Evolutionary conservation across 768 basidiomycete genomes (phyloP), one percentile per base, ranked within the genome.

Genomic region (Paxillus ammoniavirescens): DNA sequence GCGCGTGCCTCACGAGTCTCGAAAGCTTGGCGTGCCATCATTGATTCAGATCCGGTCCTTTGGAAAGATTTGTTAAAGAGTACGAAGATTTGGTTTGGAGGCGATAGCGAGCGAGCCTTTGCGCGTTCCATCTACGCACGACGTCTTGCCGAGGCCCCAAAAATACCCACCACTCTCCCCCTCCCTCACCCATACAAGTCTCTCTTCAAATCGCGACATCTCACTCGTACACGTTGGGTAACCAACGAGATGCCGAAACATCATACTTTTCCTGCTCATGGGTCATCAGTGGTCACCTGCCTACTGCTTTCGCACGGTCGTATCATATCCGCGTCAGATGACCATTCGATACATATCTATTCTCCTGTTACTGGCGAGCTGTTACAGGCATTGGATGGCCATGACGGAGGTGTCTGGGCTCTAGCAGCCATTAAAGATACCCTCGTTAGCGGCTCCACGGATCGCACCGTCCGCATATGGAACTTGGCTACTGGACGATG

Each of bases 391-490:
- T 78, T 98, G 41, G 80, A 89, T 53, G 96, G 95, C 3, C 95
- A 98, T 62, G 91, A 93, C 61, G 95, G 95, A 47, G 95, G 95
- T 15, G 93, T 98, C 1, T 98, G 95, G 95, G 94, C 95, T 14
- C 75, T 98, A n/a, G 89, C 90, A 5, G 87, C 89, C 35, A 91
- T 81, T 69, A 91, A 90, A 75, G 84, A 93, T 68, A 82, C 88
- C 26, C 81, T 94, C 15, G 94, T 96, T 60, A 93, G 89, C 61
- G 94, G 94, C 5, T 92, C 90, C 12, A 97, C 94, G 8, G 94
- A 97, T 73, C 84, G 94, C 28, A 95, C 93, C 0, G 91, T 97
- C 50, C 79, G 94, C 46, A 89, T 95, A 37, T 97, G 93, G 94
- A 86, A 95, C 64, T 75, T 96, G 35, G 71, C 80, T 36, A 86